Percentiles rank a stretch among this genome's conserved stretches.
These are phyloP conservation scores for Citrus glauca DNA, from an alignment of 345 rosid species.

Conservation along the genomic window DNA sequence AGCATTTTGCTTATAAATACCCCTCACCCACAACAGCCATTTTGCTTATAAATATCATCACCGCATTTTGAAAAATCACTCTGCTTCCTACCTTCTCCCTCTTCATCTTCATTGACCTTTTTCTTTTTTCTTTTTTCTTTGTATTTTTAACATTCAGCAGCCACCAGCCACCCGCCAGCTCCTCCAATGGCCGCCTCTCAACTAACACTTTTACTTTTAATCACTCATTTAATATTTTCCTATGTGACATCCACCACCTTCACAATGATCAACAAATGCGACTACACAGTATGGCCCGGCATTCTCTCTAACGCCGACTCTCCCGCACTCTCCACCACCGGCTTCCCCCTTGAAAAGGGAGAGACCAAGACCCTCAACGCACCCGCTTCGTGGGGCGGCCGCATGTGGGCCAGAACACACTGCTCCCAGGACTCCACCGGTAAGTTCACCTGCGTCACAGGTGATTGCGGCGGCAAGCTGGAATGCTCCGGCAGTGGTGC, in stretches of 20 bases:
- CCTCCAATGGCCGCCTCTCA: constrained; percentile 42
- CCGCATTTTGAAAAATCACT: background rate
- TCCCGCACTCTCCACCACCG: constrained; percentile 68
- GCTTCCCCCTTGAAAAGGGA: constrained; percentile 68
- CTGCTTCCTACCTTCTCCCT: background rate
- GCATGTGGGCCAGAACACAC: constrained; percentile 85
- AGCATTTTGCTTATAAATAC: constrained; percentile 18
- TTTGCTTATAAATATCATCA: too few species aligned
- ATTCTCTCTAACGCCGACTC: constrained; percentile 70
- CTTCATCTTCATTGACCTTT: constrained; percentile 21
- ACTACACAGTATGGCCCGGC: constrained; percentile 86
- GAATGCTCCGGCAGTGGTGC: constrained; percentile 86
- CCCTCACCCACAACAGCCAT: background rate
- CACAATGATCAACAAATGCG: constrained; percentile 62
- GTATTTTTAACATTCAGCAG: background rate
- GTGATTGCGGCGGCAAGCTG: constrained; percentile 74
- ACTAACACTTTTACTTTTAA: constrained; percentile 17
- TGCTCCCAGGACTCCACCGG: constrained; percentile 64
- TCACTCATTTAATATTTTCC: constrained; percentile 12
- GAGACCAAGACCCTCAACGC: constrained; percentile 51
- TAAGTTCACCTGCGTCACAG: constrained; percentile 72
- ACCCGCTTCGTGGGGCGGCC: constrained; percentile 89
- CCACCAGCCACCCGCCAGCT: background rate
- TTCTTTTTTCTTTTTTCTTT: background rate
- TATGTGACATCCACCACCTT: constrained; percentile 58